These are phyloP conservation scores for Phytophthora citrophthora DNA, from an alignment of 352 stramenopile genomes.

Conservation along the genomic window DNA sequence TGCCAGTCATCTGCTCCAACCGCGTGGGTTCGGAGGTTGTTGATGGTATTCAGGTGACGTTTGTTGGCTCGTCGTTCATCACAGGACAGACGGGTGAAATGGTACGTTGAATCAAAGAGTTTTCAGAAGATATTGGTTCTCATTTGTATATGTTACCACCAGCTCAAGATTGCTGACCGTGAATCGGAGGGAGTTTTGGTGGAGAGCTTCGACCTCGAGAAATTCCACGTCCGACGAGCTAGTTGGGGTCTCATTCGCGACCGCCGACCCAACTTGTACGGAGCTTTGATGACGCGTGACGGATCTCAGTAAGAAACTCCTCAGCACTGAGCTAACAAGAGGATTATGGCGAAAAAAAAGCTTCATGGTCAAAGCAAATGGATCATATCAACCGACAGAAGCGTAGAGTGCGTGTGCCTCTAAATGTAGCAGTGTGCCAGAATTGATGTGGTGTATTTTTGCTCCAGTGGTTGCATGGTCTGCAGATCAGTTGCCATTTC, in stretches of 20 bases:
- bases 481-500: slow-evolving; percentile 11
- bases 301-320: slow-evolving; percentile 40
- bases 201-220: slow-evolving; percentile 86
- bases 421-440: slow-evolving; percentile 35
- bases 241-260: slow-evolving; percentile 90
- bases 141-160: slow-evolving; percentile 5
- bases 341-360: slow-evolving; percentile 4
- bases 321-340: slow-evolving; percentile 6
- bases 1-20: slow-evolving; percentile 92
- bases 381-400: slow-evolving; percentile 13
- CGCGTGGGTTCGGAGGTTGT: slow-evolving; percentile 85
- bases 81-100: slow-evolving; percentile 91
- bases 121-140: neutral
- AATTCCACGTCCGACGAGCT: slow-evolving; percentile 85
- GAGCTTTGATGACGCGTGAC: slow-evolving; percentile 81
- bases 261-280: slow-evolving; percentile 87
- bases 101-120: slow-evolving; percentile 36
- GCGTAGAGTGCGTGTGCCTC: slow-evolving; percentile 11
- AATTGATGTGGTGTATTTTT: slow-evolving; percentile 34
- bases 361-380: slow-evolving; percentile 6
- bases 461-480: slow-evolving; percentile 22
- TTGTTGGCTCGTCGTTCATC: slow-evolving; percentile 94
- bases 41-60: slow-evolving; percentile 87
- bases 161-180: slow-evolving; percentile 89
- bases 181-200: slow-evolving; percentile 89